These are phyloP conservation scores for Petunia axillaris DNA, from an alignment of 257 asterid genomes.

Conservation along the genomic window DNA sequence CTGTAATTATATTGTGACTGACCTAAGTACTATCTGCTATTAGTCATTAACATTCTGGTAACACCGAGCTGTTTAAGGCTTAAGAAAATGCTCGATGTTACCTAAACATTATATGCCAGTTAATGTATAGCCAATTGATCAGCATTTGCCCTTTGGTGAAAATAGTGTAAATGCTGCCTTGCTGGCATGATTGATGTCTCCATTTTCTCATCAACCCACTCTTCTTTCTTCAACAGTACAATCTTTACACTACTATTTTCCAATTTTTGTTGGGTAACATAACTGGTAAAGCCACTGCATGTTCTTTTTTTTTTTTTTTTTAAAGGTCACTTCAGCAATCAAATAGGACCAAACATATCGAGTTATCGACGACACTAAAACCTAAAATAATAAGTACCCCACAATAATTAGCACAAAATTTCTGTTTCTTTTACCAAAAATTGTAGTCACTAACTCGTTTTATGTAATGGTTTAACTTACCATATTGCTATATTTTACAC, in stretches of 20 bases:
- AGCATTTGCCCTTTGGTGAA: slow-evolving; percentile 10
- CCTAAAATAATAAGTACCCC: background rate
- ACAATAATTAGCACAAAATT: slow-evolving; percentile 11
- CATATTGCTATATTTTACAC: too few relatives aligned
- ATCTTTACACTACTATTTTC: too few relatives aligned
- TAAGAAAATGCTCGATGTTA: background rate
- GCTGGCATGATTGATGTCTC: background rate
- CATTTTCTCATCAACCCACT: background rate
- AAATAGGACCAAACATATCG: background rate
- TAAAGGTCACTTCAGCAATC: background rate
- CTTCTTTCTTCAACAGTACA: background rate
- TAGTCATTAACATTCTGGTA: slow-evolving; percentile 15
- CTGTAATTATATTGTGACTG: background rate
- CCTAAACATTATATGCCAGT: slow-evolving; percentile 14
- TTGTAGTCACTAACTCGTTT: background rate
- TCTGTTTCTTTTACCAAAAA: background rate
- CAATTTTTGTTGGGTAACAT: too few relatives aligned
- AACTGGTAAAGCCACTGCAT: background rate
- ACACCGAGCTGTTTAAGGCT: background rate
- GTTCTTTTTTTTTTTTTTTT: slow-evolving; percentile 3
- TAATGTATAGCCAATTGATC: slow-evolving; percentile 20
- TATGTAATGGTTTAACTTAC: background rate
- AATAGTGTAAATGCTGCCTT: background rate
- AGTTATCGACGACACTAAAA: background rate
- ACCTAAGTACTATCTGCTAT: slow-evolving; percentile 7